Conservation (phyloP, 495 filamentous ascomycete genomes). For the Aspergillus sclerotioniger region DNA sequence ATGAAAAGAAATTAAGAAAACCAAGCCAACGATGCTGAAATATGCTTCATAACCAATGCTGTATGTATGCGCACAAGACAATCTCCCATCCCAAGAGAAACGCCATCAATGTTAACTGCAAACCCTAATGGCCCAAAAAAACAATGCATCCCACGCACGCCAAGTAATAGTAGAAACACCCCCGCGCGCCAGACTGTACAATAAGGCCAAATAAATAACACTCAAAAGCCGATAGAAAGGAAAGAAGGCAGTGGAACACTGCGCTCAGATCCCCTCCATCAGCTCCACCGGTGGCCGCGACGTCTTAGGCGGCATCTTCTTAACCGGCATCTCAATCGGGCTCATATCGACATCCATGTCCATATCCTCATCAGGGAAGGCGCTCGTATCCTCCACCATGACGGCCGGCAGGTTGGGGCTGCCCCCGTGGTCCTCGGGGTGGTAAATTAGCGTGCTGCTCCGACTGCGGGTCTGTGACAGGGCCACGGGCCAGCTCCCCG, state of each 20-base stretch:
- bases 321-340: slow-evolving; percentile 43
- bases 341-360: slow-evolving; percentile 41
- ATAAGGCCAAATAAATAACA: slow-evolving; percentile 17
- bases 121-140: background rate
- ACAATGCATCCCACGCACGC: slow-evolving; percentile 12
- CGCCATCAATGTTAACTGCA: slow-evolving; percentile 7
- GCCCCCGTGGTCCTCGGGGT: slow-evolving; percentile 70
- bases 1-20: background rate
- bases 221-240: slow-evolving; percentile 9
- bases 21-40: background rate
- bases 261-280: slow-evolving; percentile 53
- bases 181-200: slow-evolving; percentile 14
- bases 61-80: slow-evolving; percentile 1
- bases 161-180: slow-evolving; percentile 7
- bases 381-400: slow-evolving; percentile 84
- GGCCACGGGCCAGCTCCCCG: slow-evolving; percentile 36
- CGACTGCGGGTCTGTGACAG: slow-evolving; percentile 47
- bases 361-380: slow-evolving; percentile 8
- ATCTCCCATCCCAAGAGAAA: slow-evolving; percentile 2
- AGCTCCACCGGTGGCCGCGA: slow-evolving; percentile 84
- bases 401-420: slow-evolving; percentile 83
- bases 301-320: slow-evolving; percentile 70
- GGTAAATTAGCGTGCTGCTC: slow-evolving; percentile 70
- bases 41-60: slow-evolving; percentile 7
- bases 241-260: slow-evolving; percentile 7